These are phyloP conservation scores for Mycena crocata DNA, from an alignment of 768 basidiomycete species.

Conservation along the genomic window DNA sequence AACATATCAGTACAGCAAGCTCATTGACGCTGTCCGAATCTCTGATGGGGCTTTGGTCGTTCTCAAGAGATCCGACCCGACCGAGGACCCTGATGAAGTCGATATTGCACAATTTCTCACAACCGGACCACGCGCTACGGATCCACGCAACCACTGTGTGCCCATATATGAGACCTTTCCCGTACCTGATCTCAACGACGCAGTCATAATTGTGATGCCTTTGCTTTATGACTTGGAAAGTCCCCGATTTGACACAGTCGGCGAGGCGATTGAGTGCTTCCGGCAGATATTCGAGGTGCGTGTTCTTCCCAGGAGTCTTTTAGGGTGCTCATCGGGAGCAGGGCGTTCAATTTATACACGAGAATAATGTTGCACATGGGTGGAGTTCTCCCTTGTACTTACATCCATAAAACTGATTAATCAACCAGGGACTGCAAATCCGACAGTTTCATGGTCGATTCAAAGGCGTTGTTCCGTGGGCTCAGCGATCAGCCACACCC, in stretches of 20 bases:
- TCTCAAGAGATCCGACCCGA: neutral
- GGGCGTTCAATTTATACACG: conserved; percentile 2
- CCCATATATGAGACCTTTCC: neutral
- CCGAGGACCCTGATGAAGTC: neutral
- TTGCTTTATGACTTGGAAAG: neutral
- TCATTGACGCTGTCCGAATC: neutral
- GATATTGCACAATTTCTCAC: neutral
- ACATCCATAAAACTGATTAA: too few species aligned
- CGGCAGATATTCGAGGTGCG: conserved; percentile 1
- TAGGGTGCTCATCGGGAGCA: neutral
- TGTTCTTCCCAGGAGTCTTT: neutral
- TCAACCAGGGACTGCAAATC: neutral
- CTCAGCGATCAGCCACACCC: neutral
- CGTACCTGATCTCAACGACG: neutral
- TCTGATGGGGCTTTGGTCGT: neutral
- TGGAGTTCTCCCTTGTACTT: neutral
- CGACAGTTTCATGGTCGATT: conserved; percentile 9
- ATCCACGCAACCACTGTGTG: conserved; percentile 1
- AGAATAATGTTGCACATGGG: neutral
- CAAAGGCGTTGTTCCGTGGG: neutral
- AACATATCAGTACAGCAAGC: neutral
- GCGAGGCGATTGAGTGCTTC: neutral
- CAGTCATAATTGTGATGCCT: neutral
- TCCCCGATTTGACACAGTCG: neutral
- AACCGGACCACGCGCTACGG: neutral